A percentile compares a stretch with the other conserved stretches of the same genome.
phyloP scores from a whole-genome alignment of 768 basidiomycete genomes.

The Trametes sanguinea region DNA sequence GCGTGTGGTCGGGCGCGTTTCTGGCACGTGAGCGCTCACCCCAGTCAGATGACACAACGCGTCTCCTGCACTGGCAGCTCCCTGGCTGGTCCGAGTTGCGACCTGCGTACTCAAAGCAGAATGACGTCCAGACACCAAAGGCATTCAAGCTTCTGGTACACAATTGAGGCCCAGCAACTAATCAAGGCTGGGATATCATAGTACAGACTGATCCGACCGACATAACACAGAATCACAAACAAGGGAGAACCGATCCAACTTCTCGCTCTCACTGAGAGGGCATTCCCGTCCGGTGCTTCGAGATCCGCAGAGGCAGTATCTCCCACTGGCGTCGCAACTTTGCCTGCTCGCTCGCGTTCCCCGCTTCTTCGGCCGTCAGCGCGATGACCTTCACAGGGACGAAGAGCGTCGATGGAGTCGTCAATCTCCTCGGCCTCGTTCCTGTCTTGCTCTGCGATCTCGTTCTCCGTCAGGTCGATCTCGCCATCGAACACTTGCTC shows the following conservation, averaged over 20 bases:
- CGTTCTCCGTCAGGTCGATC: slow-evolving; percentile 76
- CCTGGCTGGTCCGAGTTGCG: no score
- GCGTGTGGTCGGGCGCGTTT: background rate
- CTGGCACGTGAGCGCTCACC: background rate
- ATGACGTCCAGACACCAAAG: no score
- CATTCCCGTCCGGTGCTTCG: slow-evolving; percentile 28
- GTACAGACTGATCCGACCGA: background rate
- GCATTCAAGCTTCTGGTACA: no score
- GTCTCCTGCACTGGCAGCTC: no score
- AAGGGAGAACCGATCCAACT: no score
- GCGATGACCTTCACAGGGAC: slow-evolving; percentile 59
- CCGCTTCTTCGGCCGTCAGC: slow-evolving; percentile 40
- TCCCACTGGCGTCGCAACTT: slow-evolving; percentile 51
- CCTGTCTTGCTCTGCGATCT: slow-evolving; percentile 76
- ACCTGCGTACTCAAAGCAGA: no score
- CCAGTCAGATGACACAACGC: no score
- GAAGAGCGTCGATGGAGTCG: slow-evolving; percentile 58
- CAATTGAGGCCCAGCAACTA: no score
- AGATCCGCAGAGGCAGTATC: slow-evolving; percentile 44
- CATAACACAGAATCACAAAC: background rate
- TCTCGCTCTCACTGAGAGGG: background rate
- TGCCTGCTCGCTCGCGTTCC: slow-evolving; percentile 36
- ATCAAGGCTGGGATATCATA: no score
- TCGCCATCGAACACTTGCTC: slow-evolving; percentile 64
- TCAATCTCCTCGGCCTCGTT: slow-evolving; percentile 80